phyloP scores from a whole-genome alignment of 2,329 filamentous ascomycete genomes.

The Westerdykella ornata region DNA sequence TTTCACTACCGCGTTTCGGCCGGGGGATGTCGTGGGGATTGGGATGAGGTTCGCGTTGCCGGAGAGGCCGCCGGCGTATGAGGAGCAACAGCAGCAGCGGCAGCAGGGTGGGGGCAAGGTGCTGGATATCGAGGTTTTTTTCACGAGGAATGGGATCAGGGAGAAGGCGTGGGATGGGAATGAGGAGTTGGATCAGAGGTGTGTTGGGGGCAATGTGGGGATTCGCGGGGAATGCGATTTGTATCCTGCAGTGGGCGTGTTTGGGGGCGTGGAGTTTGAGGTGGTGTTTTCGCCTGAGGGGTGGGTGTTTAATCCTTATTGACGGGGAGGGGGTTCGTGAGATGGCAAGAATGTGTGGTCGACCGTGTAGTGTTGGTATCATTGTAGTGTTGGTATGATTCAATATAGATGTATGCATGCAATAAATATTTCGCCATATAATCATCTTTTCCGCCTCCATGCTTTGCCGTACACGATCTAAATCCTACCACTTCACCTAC shows the following conservation, averaged over 20 bases:
- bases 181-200: constrained; percentile 63
- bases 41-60: constrained; percentile 57
- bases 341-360: no score
- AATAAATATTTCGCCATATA: no score
- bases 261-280: constrained; percentile 62
- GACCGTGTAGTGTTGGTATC: no score
- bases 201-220: constrained; percentile 55
- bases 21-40: constrained; percentile 62
- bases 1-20: constrained; percentile 59
- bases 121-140: constrained; percentile 57
- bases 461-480: no score
- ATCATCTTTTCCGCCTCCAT: no score
- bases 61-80: constrained; percentile 33
- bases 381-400: no score
- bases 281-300: constrained; percentile 54
- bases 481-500: no score
- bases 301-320: constrained; percentile 48
- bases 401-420: no score
- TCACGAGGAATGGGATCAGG: constrained; percentile 59
- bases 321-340: constrained; percentile 2
- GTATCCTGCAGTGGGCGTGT: constrained; percentile 64
- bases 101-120: constrained; percentile 8
- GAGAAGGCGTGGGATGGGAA: constrained; percentile 64
- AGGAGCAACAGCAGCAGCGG: constrained; percentile 15
- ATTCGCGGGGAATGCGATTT: constrained; percentile 66